These are phyloP conservation scores for Acrocalymma vagum DNA, from an alignment of 2,329 filamentous ascomycete genomes.

Conservation along the genomic window DNA sequence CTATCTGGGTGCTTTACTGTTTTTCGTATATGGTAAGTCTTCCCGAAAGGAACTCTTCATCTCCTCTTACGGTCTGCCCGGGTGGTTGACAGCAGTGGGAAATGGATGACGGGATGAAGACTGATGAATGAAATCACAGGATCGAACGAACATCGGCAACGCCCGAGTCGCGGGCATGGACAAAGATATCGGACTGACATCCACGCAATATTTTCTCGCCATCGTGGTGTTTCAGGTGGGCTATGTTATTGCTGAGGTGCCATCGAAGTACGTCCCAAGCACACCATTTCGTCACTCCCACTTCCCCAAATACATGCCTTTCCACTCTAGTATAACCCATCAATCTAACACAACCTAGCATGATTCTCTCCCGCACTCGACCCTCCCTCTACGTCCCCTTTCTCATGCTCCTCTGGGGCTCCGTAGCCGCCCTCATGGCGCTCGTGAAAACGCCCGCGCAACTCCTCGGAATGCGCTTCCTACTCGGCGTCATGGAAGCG, in stretches of 20 bases:
- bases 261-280: too few species aligned
- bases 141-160: slow-evolving; percentile 51
- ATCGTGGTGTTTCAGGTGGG: slow-evolving; percentile 32
- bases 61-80: too few species aligned
- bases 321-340: too few species aligned
- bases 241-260: slow-evolving; percentile 32
- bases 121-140: slow-evolving; percentile 11
- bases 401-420: slow-evolving; percentile 30
- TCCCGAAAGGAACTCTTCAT: neutral
- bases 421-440: slow-evolving; percentile 26
- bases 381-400: slow-evolving; percentile 29
- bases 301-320: too few species aligned
- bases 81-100: too few species aligned
- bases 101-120: too few species aligned
- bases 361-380: slow-evolving; percentile 27
- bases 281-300: too few species aligned
- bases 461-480: slow-evolving; percentile 29
- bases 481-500: slow-evolving; percentile 34
- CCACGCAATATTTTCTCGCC: slow-evolving; percentile 59
- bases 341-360: too few species aligned
- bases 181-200: slow-evolving; percentile 37
- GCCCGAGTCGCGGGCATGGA: slow-evolving; percentile 43
- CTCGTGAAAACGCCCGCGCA: slow-evolving; percentile 27
- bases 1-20: slow-evolving; percentile 32
- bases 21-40: slow-evolving; percentile 31